Evolutionary conservation across 768 basidiomycete genomes (phyloP), one percentile per base, ranked within the genome.

Genomic region (Strobilomyces dryophilus): DNA sequence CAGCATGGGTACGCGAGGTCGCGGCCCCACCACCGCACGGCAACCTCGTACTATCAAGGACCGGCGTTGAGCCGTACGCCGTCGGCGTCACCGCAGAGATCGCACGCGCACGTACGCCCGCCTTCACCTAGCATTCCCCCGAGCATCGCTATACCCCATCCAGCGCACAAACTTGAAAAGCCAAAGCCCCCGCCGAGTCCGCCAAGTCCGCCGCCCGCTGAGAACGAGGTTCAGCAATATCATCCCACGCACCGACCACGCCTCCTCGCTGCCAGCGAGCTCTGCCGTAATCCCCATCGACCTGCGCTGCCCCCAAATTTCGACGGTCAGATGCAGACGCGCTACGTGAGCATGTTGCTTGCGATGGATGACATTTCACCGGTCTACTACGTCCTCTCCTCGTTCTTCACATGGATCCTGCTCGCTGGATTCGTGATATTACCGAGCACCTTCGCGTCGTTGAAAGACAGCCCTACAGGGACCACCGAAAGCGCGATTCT

Each of bases 351-450:
- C 48, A 84, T 84, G 82, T 72, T 84, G 24, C 75, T 84, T 32
- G 83, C 81, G 5, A 66, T 83, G 20, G 83, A 84, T 57, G 73
- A 69, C 35, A 83, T 84, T 41, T 79, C 81, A 17, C 57, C 65
- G 4, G 20, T 77, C 39, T 72, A 78, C 62, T 81, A 82, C 51
- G 50, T 81, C 14, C 62, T 77, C n/a, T 75, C 79, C 3, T 73
- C 73, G 8, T 83, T 84, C 67, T 84, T 80, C 57, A 83, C 79
- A 9, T 84, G 83, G 83, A 75, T 84, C 50, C 60, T 84, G 47
- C 69, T 84, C 21, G 82, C 82, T 9, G 82, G 82, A 8, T 84
- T 84, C 61, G 68, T 84, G 17, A 70, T 84, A 27, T 82, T 84
- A 56, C 83, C 83, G 2, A 79, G 81, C 46, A 84, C 83, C 8